Percentiles rank a stretch among this genome's conserved stretches.
Conservation (phyloP, 2,329 filamentous ascomycete species). For the Botrytis paeoniae region DNA sequence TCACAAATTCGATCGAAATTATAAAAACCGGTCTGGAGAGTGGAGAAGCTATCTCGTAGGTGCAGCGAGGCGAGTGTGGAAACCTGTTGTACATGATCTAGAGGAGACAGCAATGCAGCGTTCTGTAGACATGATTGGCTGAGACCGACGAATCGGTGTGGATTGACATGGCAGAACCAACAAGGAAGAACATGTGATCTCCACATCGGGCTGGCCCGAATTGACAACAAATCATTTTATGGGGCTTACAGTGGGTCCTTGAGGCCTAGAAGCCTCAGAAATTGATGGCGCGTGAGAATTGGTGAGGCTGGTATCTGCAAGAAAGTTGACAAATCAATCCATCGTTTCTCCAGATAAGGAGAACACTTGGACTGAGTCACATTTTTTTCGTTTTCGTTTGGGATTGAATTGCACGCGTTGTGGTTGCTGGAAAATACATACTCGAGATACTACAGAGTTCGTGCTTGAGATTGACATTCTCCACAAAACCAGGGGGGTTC, state of each 20-base stretch:
- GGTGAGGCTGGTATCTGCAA: neutral
- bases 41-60: conserved; percentile 9
- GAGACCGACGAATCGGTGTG: neutral
- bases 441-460: neutral
- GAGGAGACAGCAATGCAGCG: conserved; percentile 11
- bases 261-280: neutral
- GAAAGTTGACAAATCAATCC: neutral
- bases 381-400: neutral
- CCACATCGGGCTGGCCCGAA: neutral
- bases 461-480: neutral
- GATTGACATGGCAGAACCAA: conserved; percentile 1
- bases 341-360: neutral
- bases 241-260: neutral
- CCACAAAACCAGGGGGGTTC: neutral
- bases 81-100: conserved; percentile 15
- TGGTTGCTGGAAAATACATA: neutral
- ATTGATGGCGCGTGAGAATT: neutral
- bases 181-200: conserved; percentile 10
- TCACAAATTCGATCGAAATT: neutral
- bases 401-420: neutral
- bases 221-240: conserved; percentile 19
- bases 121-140: conserved; percentile 5
- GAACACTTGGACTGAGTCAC: neutral
- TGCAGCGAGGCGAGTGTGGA: conserved; percentile 1
- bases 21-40: neutral